Percentiles rank a stretch among this genome's conserved stretches.
Evolutionary conservation across 2,329 filamentous ascomycete genomes (phyloP).

Genomic region (Verticillium albo-atrum): DNA sequence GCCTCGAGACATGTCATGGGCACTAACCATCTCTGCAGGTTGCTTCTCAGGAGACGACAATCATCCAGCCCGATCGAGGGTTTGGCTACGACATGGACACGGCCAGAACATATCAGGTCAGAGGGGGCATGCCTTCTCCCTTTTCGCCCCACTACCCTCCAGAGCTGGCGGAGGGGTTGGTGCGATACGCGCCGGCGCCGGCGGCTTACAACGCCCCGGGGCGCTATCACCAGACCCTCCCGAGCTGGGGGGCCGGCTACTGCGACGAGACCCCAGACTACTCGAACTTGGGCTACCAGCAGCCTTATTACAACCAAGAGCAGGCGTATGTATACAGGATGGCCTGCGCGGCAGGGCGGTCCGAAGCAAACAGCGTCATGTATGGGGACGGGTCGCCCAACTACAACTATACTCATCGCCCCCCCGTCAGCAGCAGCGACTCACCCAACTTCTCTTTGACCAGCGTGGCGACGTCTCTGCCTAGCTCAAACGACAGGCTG

Average conservation of each 20-base stretch:
- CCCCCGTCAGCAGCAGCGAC: conserved; percentile 15
- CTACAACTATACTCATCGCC: conserved; percentile 33
- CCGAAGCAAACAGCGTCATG: conserved; percentile 16
- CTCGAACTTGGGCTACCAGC: conserved; percentile 26
- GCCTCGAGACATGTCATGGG: background rate
- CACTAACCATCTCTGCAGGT: conserved; percentile 21
- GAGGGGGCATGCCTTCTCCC: conserved; percentile 18
- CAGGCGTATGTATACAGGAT: conserved; percentile 23
- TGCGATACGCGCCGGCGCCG: conserved; percentile 24
- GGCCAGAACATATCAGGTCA: conserved; percentile 26
- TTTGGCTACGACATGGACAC: conserved; percentile 32
- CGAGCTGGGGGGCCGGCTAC: conserved; percentile 29
- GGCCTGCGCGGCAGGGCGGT: conserved; percentile 19
- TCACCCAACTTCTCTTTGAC: conserved; percentile 34
- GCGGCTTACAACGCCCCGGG: conserved; percentile 23
- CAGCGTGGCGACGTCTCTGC: conserved; percentile 34
- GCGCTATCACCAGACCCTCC: conserved; percentile 27
- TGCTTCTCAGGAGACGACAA: conserved; percentile 30
- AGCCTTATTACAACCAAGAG: conserved; percentile 30
- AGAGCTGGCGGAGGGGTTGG: conserved; percentile 23
- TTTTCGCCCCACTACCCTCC: conserved; percentile 26
- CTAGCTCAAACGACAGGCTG: conserved; percentile 24
- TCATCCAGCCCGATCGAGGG: conserved; percentile 23
- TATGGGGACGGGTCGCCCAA: conserved; percentile 30
- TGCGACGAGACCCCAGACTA: conserved; percentile 33